phyloP scores from a whole-genome alignment of 208 protist genomes.

The Jaenimonas drosophilae region DNA sequence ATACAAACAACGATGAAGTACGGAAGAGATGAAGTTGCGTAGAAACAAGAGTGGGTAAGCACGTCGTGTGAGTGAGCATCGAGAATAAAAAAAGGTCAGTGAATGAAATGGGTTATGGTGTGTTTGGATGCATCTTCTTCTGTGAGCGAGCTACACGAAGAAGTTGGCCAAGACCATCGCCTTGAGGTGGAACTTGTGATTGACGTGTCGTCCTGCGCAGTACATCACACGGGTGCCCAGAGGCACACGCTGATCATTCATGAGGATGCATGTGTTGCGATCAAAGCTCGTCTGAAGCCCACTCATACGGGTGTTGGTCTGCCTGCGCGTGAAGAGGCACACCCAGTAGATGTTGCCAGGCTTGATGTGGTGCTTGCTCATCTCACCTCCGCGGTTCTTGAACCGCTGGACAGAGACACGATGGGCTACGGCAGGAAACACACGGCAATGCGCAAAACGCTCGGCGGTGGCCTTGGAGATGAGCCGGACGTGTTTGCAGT shows the following conservation, averaged over 20 bases:
- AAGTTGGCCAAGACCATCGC: conserved; percentile 89
- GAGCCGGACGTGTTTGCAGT: conserved; percentile 87
- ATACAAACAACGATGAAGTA: conserved; percentile 1
- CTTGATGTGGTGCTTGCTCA: conserved; percentile 65
- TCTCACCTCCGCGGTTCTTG: conserved; percentile 55
- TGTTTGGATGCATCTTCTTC: too few relatives aligned
- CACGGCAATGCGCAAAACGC: conserved; percentile 83
- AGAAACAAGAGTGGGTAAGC: too few relatives aligned
- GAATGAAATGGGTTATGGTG: too few relatives aligned
- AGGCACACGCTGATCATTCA: conserved; percentile 88
- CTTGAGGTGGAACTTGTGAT: conserved; percentile 89
- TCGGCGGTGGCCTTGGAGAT: conserved; percentile 79
- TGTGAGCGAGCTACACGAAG: conserved; percentile 44
- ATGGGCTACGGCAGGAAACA: conserved; percentile 83
- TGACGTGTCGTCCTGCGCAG: conserved; percentile 86
- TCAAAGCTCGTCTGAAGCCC: conserved; percentile 89
- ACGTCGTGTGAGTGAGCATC: background rate
- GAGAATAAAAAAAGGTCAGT: conserved; percentile 5
- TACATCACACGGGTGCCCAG: conserved; percentile 88
- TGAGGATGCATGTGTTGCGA: conserved; percentile 86
- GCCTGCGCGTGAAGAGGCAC: conserved; percentile 78
- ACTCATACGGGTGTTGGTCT: conserved; percentile 82
- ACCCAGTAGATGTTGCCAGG: conserved; percentile 87
- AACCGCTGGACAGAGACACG: conserved; percentile 87
- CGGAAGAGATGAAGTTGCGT: too few relatives aligned